phyloP scores from a whole-genome alignment of 2,329 filamentous ascomycete genomes.

The Fusarium agapanthi region DNA sequence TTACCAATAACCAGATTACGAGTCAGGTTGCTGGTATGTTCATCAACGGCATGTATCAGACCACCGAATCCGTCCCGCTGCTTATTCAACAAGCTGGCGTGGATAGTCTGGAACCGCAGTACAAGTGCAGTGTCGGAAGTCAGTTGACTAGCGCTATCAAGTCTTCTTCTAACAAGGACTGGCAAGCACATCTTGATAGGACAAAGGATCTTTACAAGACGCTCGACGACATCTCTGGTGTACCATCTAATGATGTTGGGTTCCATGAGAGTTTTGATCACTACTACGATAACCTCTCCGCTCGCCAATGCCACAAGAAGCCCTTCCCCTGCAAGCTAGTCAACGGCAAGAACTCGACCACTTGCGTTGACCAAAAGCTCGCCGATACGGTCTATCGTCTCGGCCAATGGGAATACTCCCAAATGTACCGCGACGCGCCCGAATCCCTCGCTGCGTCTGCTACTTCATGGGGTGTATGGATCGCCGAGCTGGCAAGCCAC shows the following conservation, averaged over 20 bases:
- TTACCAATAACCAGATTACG: constrained; percentile 85
- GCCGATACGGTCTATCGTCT: constrained; percentile 78
- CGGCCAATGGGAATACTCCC: constrained; percentile 83
- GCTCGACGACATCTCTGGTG: constrained; percentile 75
- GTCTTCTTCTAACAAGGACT: constrained; percentile 56
- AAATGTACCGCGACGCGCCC: constrained; percentile 75
- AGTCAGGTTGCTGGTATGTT: constrained; percentile 82
- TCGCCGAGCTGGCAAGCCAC: constrained; percentile 75
- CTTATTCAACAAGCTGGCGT: constrained; percentile 61
- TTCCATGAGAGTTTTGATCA: constrained; percentile 82
- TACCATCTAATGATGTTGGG: constrained; percentile 61
- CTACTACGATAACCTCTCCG: constrained; percentile 86
- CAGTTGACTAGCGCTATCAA: constrained; percentile 55
- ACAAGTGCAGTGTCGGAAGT: constrained; percentile 66
- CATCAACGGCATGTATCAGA: constrained; percentile 73
- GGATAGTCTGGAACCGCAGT: constrained; percentile 79
- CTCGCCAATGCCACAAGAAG: constrained; percentile 78
- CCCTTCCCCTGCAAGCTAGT: constrained; percentile 73
- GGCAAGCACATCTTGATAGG: constrained; percentile 70
- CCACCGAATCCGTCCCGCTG: constrained; percentile 54
- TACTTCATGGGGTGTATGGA: constrained; percentile 74
- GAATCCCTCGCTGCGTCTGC: constrained; percentile 69
- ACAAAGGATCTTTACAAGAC: constrained; percentile 62
- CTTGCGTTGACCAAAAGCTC: constrained; percentile 69
- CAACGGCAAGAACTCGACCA: constrained; percentile 53